Conservation (phyloP, 2,329 filamentous ascomycete species). For the Colletotrichum destructivum region DNA sequence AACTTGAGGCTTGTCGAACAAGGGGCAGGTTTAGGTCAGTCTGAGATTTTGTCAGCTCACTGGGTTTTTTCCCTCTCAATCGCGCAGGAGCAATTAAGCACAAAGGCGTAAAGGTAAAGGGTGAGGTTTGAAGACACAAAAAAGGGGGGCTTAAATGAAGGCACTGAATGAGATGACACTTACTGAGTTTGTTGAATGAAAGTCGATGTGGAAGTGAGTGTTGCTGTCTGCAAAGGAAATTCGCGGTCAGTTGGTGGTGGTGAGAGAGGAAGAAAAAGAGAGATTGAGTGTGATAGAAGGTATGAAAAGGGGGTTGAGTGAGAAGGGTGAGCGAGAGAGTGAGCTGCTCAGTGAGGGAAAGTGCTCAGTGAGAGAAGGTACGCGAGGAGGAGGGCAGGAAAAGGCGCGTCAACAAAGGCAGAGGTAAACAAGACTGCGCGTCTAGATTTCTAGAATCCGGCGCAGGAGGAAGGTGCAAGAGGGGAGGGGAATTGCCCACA, state of each 20-base stretch:
- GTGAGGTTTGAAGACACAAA: neutral
- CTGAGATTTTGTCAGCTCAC: slow-evolving; percentile 20
- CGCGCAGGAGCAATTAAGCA: neutral
- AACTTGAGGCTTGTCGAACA: slow-evolving; percentile 7
- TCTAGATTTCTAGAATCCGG: neutral
- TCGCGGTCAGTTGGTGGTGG: slow-evolving; percentile 7
- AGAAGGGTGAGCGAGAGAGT: slow-evolving; percentile 1
- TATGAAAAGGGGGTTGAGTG: slow-evolving; percentile 5
- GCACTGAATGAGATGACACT: slow-evolving; percentile 2
- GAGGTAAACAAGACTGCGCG: neutral
- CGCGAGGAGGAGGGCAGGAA: neutral
- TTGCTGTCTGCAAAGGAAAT: slow-evolving; percentile 15
- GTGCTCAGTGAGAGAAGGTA: slow-evolving; percentile 10
- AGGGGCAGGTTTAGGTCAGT: neutral
- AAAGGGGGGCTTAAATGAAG: neutral
- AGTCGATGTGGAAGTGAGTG: slow-evolving; percentile 2
- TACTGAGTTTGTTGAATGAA: slow-evolving; percentile 17
- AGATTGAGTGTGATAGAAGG: slow-evolving; percentile 1
- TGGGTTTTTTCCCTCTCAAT: no score
- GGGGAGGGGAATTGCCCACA: neutral
- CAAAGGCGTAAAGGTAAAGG: neutral
- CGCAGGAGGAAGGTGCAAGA: slow-evolving; percentile 25
- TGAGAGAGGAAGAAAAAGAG: no score
- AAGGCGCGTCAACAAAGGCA: slow-evolving; percentile 24
- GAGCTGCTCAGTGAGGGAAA: neutral